Evolutionary conservation across 768 basidiomycete genomes (phyloP).

Genomic region (Tricholomella constricta): DNA sequence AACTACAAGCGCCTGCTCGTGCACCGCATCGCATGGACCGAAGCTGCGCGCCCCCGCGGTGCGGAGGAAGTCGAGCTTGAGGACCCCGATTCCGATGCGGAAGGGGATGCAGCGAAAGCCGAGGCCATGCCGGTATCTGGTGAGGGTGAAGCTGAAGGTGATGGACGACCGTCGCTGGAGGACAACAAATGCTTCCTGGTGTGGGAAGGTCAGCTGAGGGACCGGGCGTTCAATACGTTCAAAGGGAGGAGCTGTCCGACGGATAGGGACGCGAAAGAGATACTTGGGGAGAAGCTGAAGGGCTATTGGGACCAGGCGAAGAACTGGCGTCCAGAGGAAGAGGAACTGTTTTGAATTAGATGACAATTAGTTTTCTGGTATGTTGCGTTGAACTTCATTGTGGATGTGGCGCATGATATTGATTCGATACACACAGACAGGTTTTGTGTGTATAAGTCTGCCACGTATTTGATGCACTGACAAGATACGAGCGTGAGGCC

Average conservation of each 20-base stretch:
- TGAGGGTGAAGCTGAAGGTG: constrained; percentile 26
- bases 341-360: constrained; percentile 57
- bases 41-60: constrained; percentile 78
- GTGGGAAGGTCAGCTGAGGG: constrained; percentile 90
- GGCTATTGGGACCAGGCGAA: constrained; percentile 96
- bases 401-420: too few species aligned
- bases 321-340: constrained; percentile 84
- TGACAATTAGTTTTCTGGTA: not conserved
- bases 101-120: constrained; percentile 36
- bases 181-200: constrained; percentile 88
- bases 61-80: constrained; percentile 72
- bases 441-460: too few species aligned
- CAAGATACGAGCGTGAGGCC: too few species aligned
- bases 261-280: constrained; percentile 83
- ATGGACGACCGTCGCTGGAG: constrained; percentile 57
- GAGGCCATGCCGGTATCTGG: constrained; percentile 24
- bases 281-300: constrained; percentile 79
- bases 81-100: constrained; percentile 46
- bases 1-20: constrained; percentile 88
- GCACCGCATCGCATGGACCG: constrained; percentile 91
- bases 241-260: constrained; percentile 82
- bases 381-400: not conserved
- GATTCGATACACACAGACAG: too few species aligned
- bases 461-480: too few species aligned
- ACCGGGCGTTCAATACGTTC: constrained; percentile 79